Base-by-base conservation (phyloP, 2,329 filamentous ascomycete species). In the Thelonectria discophora region DNA sequence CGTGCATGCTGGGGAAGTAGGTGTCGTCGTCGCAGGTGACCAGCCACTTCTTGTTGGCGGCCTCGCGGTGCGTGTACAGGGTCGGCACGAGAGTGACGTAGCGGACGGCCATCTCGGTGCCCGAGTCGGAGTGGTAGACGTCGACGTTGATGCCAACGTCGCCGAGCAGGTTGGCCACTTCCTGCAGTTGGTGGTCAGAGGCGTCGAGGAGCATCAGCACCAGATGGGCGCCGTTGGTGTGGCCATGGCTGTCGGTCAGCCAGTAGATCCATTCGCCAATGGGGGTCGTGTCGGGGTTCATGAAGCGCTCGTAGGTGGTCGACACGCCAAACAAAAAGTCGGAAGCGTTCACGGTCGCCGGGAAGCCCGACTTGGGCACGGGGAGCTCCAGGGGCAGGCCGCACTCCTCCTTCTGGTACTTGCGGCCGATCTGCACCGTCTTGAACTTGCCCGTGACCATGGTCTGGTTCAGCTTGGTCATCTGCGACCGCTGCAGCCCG, bases 21-120 rank as follows among this genome's bases (percentile, higher is more conserved):
- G 87, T 89, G 64, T 89, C 87, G 66, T 89, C 87, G 65, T 89
- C 86, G 70, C 87, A 88, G 13, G 85, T 81, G 13, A 86, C 85
- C 1, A 86, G 79, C 87, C 87, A 89, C 66, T 84, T 86, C 73
- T 82, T 85, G 30, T 72, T 72, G 21, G 69, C 72, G 48, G 82
- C 77, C 2, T 82, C 81, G 2, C 77, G 77, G 65, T 86, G 83
- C 53, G 81, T 80, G 74, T 84, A 87, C 12, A 87, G 74, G 0
- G 80, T 81, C 3, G 84, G 84, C 2, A 86, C 80, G 2, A 87
- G 78, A 0, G 81, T 83, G 20, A 87, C 75, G 67, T 87, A 87
- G 57, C 85, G 82, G 45, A 86, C 82, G 3, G 84, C 84, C 85
- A 87, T 87, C 66, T 85, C 81, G 66, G 83, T 78, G 12, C 76